phyloP scores from a whole-genome alignment of 108 stramenopile genomes.

The Nitzschia putrida region DNA sequence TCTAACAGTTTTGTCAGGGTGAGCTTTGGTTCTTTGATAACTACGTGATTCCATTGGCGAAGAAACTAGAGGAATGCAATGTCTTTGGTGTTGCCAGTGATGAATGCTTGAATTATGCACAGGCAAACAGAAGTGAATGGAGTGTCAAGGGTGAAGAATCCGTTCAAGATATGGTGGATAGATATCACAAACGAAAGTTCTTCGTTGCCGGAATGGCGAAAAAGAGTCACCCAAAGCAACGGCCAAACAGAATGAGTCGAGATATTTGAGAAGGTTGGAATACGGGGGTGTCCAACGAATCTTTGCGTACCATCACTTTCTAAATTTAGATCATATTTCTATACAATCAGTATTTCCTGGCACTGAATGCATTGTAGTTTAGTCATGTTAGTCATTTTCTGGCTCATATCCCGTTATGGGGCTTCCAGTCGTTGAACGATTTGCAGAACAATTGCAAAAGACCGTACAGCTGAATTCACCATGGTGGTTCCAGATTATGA shows the following conservation, averaged over 20 bases:
- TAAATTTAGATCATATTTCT: too few relatives aligned
- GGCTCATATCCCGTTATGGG: slow-evolving; percentile 5
- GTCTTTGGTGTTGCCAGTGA: slow-evolving; percentile 29
- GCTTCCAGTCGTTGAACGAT: neutral
- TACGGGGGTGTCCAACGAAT: neutral
- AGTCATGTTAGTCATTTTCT: neutral
- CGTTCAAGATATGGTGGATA: slow-evolving; percentile 15
- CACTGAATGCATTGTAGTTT: too few relatives aligned
- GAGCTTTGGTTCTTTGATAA: slow-evolving; percentile 47
- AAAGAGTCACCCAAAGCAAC: slow-evolving; percentile 13
- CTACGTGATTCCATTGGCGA: slow-evolving; percentile 32
- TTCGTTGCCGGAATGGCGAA: slow-evolving; percentile 21
- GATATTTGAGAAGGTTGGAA: neutral
- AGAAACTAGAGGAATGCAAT: slow-evolving; percentile 35
- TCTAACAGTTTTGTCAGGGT: slow-evolving; percentile 22
- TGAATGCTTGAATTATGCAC: slow-evolving; percentile 26
- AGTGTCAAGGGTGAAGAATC: slow-evolving; percentile 20
- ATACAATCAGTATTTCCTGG: too few relatives aligned
- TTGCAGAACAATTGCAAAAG: neutral
- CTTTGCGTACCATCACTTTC: too few relatives aligned
- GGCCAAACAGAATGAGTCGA: neutral
- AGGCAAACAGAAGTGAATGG: slow-evolving; percentile 34
- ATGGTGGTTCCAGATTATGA: slow-evolving; percentile 10
- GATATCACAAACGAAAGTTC: slow-evolving; percentile 16
- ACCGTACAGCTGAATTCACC: neutral